A percentile compares a stretch with the other conserved stretches of the same genome.
phyloP scores from a whole-genome alignment of 2,329 filamentous ascomycete genomes.

The Xylaria sp. region DNA sequence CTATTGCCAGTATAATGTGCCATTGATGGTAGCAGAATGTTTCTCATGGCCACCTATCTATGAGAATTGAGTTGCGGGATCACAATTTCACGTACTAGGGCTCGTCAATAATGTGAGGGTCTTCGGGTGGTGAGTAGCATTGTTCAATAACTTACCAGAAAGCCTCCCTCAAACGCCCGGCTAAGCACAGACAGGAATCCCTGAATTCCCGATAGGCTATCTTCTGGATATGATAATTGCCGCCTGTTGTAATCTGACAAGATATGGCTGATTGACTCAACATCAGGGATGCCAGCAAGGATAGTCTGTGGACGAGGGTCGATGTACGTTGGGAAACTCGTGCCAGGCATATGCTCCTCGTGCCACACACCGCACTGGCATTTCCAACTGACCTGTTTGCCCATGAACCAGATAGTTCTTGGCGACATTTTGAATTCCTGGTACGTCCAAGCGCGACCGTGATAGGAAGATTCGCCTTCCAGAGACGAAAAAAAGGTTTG shows the following conservation, averaged over 20 bases:
- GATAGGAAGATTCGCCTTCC: not conserved
- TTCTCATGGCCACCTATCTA: not conserved
- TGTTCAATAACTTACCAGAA: conserved; percentile 8
- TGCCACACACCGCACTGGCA: not conserved
- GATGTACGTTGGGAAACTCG: not conserved
- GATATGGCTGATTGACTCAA: not conserved
- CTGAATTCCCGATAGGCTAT: not conserved
- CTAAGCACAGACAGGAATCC: conserved; percentile 8
- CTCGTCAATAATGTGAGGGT: too few species aligned
- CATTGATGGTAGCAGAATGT: not conserved
- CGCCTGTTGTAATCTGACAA: not conserved
- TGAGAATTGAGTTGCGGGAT: not conserved
- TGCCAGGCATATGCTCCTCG: not conserved
- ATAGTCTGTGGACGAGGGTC: not conserved
- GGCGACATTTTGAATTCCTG: not conserved
- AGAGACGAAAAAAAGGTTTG: not conserved
- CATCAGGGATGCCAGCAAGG: not conserved
- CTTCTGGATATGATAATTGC: not conserved
- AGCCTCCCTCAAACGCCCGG: conserved; percentile 5
- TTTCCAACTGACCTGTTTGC: not conserved
- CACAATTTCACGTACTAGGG: too few species aligned
- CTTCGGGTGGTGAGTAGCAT: not conserved
- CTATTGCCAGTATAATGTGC: not conserved
- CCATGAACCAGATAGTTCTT: not conserved
- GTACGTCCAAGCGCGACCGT: not conserved